A percentile compares a stretch with the other conserved stretches of the same genome.
Evolutionary conservation across 2,329 filamentous ascomycete species (phyloP).

Genomic region (Phialophora expanda): DNA sequence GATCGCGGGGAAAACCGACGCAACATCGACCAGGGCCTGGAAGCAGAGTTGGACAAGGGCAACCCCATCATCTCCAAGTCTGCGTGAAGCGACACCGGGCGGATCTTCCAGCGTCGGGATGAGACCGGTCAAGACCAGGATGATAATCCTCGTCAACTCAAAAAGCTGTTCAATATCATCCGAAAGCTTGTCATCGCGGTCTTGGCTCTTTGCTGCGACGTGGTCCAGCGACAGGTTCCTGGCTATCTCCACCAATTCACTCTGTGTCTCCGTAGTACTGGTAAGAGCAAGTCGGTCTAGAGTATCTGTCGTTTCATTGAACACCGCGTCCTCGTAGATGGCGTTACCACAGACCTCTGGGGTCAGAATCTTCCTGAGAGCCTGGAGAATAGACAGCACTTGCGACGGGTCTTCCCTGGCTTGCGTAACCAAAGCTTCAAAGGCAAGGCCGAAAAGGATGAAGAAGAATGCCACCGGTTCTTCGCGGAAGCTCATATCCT

Average conservation of each 20-base stretch:
- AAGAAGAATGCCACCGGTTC: constrained; percentile 99
- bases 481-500: constrained; percentile 95
- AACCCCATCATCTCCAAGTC: constrained; percentile 74
- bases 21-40: constrained; percentile 88
- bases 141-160: constrained; percentile 93
- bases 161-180: constrained; percentile 99
- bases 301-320: constrained; percentile 95
- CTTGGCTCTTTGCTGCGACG: constrained; percentile 77
- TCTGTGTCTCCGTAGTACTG: constrained; percentile 85
- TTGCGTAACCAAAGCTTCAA: constrained; percentile 89
- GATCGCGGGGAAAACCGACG: constrained; percentile 92
- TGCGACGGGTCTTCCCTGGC: constrained; percentile 73
- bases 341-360: constrained; percentile 95
- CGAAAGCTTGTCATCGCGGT: constrained; percentile 76
- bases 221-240: constrained; percentile 88
- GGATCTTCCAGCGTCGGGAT: constrained; percentile 73
- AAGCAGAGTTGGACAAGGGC: constrained; percentile 78
- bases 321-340: constrained; percentile 94
- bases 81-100: constrained; percentile 37
- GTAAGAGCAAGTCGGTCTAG: constrained; percentile 91
- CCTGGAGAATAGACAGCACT: constrained; percentile 84
- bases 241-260: constrained; percentile 91
- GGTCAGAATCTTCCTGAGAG: constrained; percentile 91
- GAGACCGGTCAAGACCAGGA: constrained; percentile 85
- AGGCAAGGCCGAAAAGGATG: constrained; percentile 92